Evolutionary conservation across 805 yeast species (phyloP).

Genomic region (Candida koratica): DNA sequence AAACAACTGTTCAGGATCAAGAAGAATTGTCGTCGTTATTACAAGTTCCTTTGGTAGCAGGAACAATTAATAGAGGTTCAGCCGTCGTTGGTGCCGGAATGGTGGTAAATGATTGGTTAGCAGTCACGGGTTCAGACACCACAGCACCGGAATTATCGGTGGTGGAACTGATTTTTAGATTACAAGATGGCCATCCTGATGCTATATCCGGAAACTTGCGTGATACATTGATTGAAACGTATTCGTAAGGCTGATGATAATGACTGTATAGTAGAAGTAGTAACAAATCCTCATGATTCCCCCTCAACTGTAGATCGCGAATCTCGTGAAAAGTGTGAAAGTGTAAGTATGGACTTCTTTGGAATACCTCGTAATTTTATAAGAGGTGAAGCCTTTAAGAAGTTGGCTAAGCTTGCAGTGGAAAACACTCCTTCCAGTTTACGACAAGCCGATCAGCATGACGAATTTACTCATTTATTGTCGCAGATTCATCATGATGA

Average conservation of each 20-base stretch:
- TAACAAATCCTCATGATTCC: constrained; percentile 1
- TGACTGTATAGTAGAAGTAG: constrained; percentile 7
- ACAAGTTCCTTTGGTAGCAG: constrained; percentile 97
- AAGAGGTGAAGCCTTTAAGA: constrained; percentile 35
- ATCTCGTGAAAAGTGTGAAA: constrained; percentile 2
- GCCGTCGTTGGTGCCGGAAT: constrained; percentile 97
- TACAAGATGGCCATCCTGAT: constrained; percentile 88
- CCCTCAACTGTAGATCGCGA: neutral
- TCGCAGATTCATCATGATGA: constrained; percentile 7
- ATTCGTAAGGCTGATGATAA: constrained; percentile 45
- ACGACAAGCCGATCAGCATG: constrained; percentile 12
- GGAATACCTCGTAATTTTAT: constrained; percentile 38
- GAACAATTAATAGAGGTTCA: constrained; percentile 97
- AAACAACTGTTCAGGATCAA: constrained; percentile 94
- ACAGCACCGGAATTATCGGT: constrained; percentile 98
- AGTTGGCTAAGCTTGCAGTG: constrained; percentile 34
- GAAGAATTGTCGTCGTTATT: constrained; percentile 93
- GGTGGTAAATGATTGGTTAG: constrained; percentile 97
- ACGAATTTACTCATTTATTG: constrained; percentile 21
- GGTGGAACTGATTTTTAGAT: constrained; percentile 90
- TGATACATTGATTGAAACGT: constrained; percentile 89
- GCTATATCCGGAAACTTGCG: constrained; percentile 79
- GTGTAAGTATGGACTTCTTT: constrained; percentile 30
- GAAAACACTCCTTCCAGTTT: constrained; percentile 18
- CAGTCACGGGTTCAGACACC: constrained; percentile 95